These are phyloP conservation scores for Pseudocercospora fuligena DNA, from an alignment of 2,329 filamentous ascomycete species.

Conservation along the genomic window DNA sequence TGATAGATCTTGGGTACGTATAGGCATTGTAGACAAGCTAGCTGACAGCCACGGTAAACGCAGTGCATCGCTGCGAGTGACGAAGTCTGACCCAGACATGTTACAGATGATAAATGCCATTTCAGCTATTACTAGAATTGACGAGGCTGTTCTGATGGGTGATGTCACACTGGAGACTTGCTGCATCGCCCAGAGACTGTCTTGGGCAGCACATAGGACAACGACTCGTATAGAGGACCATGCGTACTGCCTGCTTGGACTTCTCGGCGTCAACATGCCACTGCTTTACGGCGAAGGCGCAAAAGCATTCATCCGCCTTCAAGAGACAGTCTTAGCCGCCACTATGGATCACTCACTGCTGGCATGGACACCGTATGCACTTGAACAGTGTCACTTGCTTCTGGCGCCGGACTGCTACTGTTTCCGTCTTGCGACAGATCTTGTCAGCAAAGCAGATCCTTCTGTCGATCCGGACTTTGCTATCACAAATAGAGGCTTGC, in stretches of 20 bases:
- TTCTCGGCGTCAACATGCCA: conserved; percentile 29
- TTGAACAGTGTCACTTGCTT: background rate
- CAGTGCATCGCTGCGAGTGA: background rate
- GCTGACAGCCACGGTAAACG: background rate
- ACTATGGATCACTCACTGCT: conserved; percentile 31
- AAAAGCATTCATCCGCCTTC: conserved; percentile 28
- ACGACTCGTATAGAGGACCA: conserved; percentile 30
- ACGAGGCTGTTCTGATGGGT: conserved; percentile 1
- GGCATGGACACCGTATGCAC: conserved; percentile 16
- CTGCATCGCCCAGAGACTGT: conserved; percentile 21
- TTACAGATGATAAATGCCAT: background rate
- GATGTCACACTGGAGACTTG: background rate
- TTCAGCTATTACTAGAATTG: conserved; percentile 12
- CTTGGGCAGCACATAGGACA: conserved; percentile 24
- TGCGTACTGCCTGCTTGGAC: conserved; percentile 31
- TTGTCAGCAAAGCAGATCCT: background rate
- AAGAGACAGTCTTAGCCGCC: conserved; percentile 27
- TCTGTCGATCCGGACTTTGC: background rate
- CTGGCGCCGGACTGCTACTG: conserved; percentile 4
- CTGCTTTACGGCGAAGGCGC: conserved; percentile 29
- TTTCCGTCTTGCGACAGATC: background rate
- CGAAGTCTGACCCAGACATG: background rate
- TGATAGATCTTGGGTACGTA: background rate
- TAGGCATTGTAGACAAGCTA: background rate
- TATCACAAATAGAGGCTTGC: background rate